Percentiles rank a stretch among this genome's conserved stretches.
Evolutionary conservation across 179 eudicot genomes (phyloP).

Genomic region (Corrigiola litoralis): DNA sequence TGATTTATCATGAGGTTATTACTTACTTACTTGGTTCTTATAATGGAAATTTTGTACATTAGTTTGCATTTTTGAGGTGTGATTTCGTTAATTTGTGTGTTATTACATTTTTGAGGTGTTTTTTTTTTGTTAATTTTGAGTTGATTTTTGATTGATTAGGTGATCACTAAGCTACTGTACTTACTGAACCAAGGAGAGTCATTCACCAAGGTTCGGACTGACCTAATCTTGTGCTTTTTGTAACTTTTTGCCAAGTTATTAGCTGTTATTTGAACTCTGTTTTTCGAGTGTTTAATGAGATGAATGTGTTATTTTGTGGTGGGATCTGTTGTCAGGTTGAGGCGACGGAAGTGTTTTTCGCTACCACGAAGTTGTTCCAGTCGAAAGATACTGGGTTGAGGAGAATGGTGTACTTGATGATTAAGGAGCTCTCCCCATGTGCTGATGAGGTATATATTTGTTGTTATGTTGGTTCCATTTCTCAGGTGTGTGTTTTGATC

Average conservation of each 20-base stretch:
- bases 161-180: conserved; percentile 81
- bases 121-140: too few relatives aligned
- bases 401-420: conserved; percentile 93
- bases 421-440: conserved; percentile 92
- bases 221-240: too few relatives aligned
- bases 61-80: too few relatives aligned
- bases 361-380: conserved; percentile 87
- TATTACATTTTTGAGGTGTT: background rate
- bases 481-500: too few relatives aligned
- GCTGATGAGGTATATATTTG: conserved; percentile 73
- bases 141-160: conserved; percentile 51
- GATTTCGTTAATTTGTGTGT: too few relatives aligned
- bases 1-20: too few relatives aligned
- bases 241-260: too few relatives aligned
- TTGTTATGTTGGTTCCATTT: conserved; percentile 6
- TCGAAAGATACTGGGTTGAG: conserved; percentile 74
- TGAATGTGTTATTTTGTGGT: background rate
- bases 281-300: background rate
- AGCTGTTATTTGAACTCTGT: background rate
- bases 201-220: conserved; percentile 95
- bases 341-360: conserved; percentile 88
- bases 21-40: too few relatives aligned
- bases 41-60: too few relatives aligned
- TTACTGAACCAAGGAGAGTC: conserved; percentile 88
- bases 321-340: conserved; percentile 46